Percentiles rank a stretch among this genome's conserved stretches.
Conservation (phyloP, 106 monocot genomes). For the Posidonia australis region DNA sequence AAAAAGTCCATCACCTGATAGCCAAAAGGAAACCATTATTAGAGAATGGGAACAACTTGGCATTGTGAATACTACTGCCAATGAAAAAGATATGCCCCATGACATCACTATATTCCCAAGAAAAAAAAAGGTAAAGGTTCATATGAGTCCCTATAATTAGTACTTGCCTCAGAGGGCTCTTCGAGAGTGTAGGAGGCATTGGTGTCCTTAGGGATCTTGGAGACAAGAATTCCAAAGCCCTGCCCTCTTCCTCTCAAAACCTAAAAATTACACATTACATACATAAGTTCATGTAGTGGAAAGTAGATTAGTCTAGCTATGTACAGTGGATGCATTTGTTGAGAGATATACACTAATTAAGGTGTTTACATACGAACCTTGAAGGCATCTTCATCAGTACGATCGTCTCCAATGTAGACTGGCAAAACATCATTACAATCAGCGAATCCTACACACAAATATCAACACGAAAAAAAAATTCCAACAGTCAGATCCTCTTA, state of each 20-base stretch:
- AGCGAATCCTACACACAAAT: slow-evolving; percentile 22
- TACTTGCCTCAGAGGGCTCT: slow-evolving; percentile 61
- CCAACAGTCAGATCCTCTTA: no score
- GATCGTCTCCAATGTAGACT: slow-evolving; percentile 62
- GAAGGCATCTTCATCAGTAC: slow-evolving; percentile 68
- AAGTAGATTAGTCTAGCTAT: no score
- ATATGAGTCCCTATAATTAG: neutral
- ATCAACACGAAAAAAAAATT: no score
- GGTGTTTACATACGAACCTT: slow-evolving; percentile 14
- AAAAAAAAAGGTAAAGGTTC: neutral
- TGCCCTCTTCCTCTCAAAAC: slow-evolving; percentile 48
- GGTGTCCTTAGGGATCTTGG: slow-evolving; percentile 62
- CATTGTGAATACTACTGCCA: no score
- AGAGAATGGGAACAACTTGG: no score
- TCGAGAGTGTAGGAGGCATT: slow-evolving; percentile 55
- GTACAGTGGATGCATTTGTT: no score
- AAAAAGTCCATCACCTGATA: slow-evolving; percentile 30
- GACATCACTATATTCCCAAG: neutral
- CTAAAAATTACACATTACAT: no score
- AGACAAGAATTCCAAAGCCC: slow-evolving; percentile 66
- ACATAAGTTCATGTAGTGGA: no score
- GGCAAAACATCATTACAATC: slow-evolving; percentile 39
- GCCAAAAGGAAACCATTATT: neutral
- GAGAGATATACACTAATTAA: neutral
- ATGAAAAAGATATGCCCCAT: neutral